Base-by-base conservation (phyloP, 2,329 filamentous ascomycete genomes). In the Tolypocladium album region DNA sequence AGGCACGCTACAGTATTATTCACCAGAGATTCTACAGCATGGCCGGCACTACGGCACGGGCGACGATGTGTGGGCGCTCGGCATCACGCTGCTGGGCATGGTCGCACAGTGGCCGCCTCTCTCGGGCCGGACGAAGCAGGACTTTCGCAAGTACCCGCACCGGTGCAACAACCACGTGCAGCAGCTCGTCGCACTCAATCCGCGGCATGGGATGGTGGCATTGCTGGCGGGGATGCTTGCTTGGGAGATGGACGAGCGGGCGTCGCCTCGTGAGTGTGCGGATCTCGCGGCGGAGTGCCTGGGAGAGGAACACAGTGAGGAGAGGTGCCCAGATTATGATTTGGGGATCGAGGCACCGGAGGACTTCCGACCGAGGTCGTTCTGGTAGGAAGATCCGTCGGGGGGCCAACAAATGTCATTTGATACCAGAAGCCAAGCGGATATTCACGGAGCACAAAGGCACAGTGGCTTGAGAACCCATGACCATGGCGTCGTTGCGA, bases 41-140 rank as follows among this genome's bases (percentile, higher is more conserved):
- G 47, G 59, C 7, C 55, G 59, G 20, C 65, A 70, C 45, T 45
- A 39, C 5, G 70, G 70, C 0, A 61, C 62, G 15, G 64, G 63
- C 8, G 71, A 73, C 43, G 71, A 74, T n/a, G 64, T 73, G 5
- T 73, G 71, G 71, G 71, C 71, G 5, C 61, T 74, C 8, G 71
- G 71, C 0, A 61, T 73, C 20, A 67, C 69, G 3, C 53, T 70
- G 24, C 64, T 73, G 15, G 67, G 64, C 1, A 69, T 72, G 70
- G 62, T 71, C 58, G 64, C 58, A 11, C 71, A 71, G 61, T 65
- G 59, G 65, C 71, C 71, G 15, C 55, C 17, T 40, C 59, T 67
- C 40, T 59, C 67, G 31, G 22, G 36, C 7, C 57, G 58, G 5
- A 60, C 59, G 2, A 61, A 64, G 22, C 58, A 65, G 4, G 64